Evolutionary conservation across 306 rosid genomes (phyloP).

Genomic region (Casuarina cunninghamiana): DNA sequence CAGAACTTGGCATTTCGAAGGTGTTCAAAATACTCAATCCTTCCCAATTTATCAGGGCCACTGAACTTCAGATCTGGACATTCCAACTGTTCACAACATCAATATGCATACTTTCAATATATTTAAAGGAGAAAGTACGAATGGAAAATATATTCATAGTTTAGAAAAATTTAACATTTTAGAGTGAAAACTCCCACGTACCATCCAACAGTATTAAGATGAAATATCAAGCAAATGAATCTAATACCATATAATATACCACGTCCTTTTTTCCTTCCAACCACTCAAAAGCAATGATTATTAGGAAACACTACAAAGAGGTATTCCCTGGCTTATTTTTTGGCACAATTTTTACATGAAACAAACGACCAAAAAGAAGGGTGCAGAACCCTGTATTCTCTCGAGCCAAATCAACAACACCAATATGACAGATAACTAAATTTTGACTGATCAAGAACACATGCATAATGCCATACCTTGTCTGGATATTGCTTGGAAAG

Average conservation of each 20-base stretch:
- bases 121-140: constrained; percentile 13
- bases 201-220: not conserved
- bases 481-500: constrained; percentile 80
- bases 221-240: constrained; percentile 6
- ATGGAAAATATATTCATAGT: constrained; percentile 1
- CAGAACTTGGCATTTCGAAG: constrained; percentile 86
- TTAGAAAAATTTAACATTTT: not conserved
- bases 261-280: not conserved
- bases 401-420: not conserved
- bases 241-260: not conserved
- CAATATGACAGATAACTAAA: constrained; percentile 10
- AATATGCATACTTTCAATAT: constrained; percentile 37
- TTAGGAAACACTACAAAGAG: not conserved
- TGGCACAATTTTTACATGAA: not conserved
- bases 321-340: not conserved
- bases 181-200: not conserved
- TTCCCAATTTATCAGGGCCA: constrained; percentile 73
- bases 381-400: not conserved
- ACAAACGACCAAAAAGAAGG: not conserved
- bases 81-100: constrained; percentile 80
- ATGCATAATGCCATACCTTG: constrained; percentile 55
- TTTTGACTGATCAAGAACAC: constrained; percentile 15
- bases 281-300: not conserved
- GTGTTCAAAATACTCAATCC: constrained; percentile 83
- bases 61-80: constrained; percentile 93